phyloP scores from a whole-genome alignment of 2,329 filamentous ascomycete genomes.

The Thelonectria rubi region DNA sequence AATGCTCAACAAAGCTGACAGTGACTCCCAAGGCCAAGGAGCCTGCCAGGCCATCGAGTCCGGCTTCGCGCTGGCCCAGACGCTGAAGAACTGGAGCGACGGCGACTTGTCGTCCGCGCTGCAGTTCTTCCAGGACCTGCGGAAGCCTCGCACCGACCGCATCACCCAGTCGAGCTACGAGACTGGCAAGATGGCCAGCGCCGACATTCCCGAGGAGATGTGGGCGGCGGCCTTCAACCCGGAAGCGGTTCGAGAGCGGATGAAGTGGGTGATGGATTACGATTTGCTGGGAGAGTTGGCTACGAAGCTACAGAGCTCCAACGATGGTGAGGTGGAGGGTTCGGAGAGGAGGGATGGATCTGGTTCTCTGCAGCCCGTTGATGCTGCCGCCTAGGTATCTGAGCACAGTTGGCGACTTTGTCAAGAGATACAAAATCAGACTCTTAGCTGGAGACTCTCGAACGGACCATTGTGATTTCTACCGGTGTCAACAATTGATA shows the following conservation, averaged over 20 bases:
- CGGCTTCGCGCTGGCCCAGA: not conserved
- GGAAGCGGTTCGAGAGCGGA: not conserved
- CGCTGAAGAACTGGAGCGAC: constrained; percentile 10
- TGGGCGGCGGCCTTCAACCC: not conserved
- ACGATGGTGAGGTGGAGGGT: not conserved
- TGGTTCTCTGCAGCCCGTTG: not conserved
- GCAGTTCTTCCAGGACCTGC: constrained; percentile 47
- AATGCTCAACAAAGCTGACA: too few species aligned
- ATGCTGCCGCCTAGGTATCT: not conserved
- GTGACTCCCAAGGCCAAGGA: not conserved
- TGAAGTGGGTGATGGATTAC: not conserved
- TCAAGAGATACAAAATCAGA: too few species aligned
- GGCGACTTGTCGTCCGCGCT: constrained; percentile 43
- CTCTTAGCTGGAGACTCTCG: too few species aligned
- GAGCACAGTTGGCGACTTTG: too few species aligned
- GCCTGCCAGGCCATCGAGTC: not conserved
- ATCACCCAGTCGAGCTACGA: not conserved
- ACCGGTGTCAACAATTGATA: too few species aligned
- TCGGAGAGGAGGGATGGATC: not conserved
- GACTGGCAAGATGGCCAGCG: not conserved
- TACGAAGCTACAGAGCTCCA: not conserved
- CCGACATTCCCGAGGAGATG: not conserved
- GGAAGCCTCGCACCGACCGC: constrained; percentile 48
- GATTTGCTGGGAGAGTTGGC: not conserved
- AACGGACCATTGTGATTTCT: too few species aligned